Evolutionary conservation across 1,284 basidiomycete species (phyloP), one percentile per base, ranked within the genome.

Genomic region (Ganoderma resinaceum): DNA sequence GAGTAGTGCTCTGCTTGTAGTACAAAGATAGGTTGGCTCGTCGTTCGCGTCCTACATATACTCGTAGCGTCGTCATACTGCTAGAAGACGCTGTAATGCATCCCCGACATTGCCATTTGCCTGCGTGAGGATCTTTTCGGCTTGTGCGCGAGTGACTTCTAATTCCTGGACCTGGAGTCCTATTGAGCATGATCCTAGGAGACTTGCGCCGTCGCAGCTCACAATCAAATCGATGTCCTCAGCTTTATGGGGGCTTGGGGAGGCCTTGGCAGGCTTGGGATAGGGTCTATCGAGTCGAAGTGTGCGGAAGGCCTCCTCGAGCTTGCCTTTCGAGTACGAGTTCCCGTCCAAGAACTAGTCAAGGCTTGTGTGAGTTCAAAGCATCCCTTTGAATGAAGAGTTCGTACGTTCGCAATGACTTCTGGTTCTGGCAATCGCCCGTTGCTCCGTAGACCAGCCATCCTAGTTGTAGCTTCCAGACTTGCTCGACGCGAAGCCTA

Each of bases 141-240:
- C 90, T 70, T 88, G 86, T 7, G 79, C 73, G 55, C 86, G 82
- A 8, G 89, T 77, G 66, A 91, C 86, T 73, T 91, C 90, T 65
- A 92, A 85, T 79, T 91, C 90, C 68, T 84, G 82, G 11, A 90
- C 82, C 90, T 91, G 72, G 61, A 31, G 20, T 9, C 37, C 31
- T 33, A 4, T 3, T 60, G 20, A 62, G 52, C 11, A 46, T 7
- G 20, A 26, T 16, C 9, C 18, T n/a, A 2, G 11, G 9, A 20
- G n/a, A 18, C 2, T 38, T 7, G 31, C 5, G 7, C 40, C 46
- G 23, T 26, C 63, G 49, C 20, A 8, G 63, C 80, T 73, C 72
- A 91, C 90, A 66, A 92, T 86, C 3, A 91, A 71, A 66, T 91
- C 89, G 1, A 91, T 80, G 72, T 91, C 89, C 69, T 91, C 90